Base-by-base conservation (phyloP, 345 rosid genomes). In the Euphorbia tirucalli region DNA sequence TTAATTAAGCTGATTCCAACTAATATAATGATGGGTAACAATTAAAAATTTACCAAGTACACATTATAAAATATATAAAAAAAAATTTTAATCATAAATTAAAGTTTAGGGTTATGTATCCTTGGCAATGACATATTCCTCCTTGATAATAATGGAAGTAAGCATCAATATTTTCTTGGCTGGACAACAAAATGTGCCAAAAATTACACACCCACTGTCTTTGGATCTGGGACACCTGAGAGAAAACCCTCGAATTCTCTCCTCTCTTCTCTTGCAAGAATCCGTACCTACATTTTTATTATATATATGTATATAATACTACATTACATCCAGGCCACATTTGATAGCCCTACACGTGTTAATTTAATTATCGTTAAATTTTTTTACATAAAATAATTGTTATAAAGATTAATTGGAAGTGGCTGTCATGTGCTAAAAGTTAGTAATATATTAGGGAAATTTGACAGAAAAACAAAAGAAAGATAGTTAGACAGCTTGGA, bases 391-490 rank as follows among this genome's bases (percentile, higher is more conserved):
- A n/a, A n/a, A n/a, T n/a, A n/a, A 19, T 11, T 14, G 24, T 25
- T 13, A 24, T 59, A 16, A 59, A 25, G 22, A 35, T 43, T 30
- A 24, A 75, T 41, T 41, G 11, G 49, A 32, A 63, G 75, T 80
- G 84, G 76, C 18, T 60, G 64, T 62, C 89, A 86, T 86, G 90
- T 87, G 95, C 88, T 56, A 22, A 60, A 77, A 84, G 82, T 88
- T 72, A 66, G 61, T 46, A n/a, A 46, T 13, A 46, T 46, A 69
- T 14, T 0, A 57, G 70, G 76, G 37, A 68, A 52, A 59, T 68
- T 65, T 61, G 44, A 28, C 19, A 63, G 6, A 7, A 27, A n/a
- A n/a, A n/a, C n/a, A n/a, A n/a, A 60, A 60, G 27, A 78, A 58
- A 68, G 49, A 67, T 74, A n/a, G n/a, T n/a, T n/a, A 77, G 76